Evolutionary conservation across 768 basidiomycete genomes (phyloP), one percentile per base, ranked within the genome.

Genomic region (Vishniacozyma victoriae): DNA sequence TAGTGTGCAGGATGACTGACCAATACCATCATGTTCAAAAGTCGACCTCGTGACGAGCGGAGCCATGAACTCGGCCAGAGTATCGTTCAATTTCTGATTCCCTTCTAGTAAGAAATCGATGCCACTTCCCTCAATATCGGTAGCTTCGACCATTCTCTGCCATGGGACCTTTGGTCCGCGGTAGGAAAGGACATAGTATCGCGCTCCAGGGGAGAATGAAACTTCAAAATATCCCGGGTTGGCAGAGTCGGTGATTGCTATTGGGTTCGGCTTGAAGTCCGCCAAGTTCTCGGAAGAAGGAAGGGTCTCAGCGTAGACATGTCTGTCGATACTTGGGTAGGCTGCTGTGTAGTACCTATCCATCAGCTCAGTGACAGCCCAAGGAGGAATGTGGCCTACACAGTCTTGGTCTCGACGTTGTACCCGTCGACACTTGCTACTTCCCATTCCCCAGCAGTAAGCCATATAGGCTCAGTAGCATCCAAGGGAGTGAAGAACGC

Each of bases 371-470:
- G 41, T 19, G 23, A 24, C 24, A 18, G 38, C 39, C 2, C 19
- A 27, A 35, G 19, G 20, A 36, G 7, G 20, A 16, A 19, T 14
- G 19, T 19, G 18, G 75, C 86, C 69, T 68, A 95, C 87, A 90
- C 83, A 26, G 85, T 62, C 22, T 82, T 80, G 41, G 79, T 79
- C 37, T 77, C 73, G 9, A 75, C 56, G 66, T 96, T 86, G 23
- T 96, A 80, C 4, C 79, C 85, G 48, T 78, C 74, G 55, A 95
- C 83, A 6, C 78, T 78, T 11, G 82, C 82, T 4, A 97, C 88
- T 71, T 99, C 93, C 91, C 91, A 95, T 15, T 80, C 67, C 1
- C 93, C 93, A 1, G 77, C 77, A 1, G 93, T 97, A 31, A 99
- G 75, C 76, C 88, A 99, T 26, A 74, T 78, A 2, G 92, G 90